A percentile compares a stretch with the other conserved stretches of the same genome.
phyloP scores from a whole-genome alignment of 805 yeast species.

The Wickerhamiella azyma region DNA sequence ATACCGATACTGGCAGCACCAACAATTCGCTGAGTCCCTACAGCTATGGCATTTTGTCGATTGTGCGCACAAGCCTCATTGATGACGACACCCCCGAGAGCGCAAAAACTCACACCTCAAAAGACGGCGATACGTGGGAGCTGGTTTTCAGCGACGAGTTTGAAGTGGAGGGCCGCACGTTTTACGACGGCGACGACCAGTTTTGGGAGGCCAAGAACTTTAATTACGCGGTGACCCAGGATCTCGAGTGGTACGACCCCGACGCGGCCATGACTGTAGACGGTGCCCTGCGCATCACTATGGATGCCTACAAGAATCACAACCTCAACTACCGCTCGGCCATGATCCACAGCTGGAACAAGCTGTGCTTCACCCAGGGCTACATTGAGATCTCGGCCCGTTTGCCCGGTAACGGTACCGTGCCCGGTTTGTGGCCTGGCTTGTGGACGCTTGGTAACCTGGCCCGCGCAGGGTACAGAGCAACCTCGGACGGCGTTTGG shows the following conservation, averaged over 20 bases:
- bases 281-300: conserved; percentile 52
- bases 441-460: conserved; percentile 88
- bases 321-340: conserved; percentile 73
- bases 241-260: conserved; percentile 91
- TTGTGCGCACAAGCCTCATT: conserved; percentile 46
- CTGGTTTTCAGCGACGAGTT: conserved; percentile 87
- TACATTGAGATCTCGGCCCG: conserved; percentile 58
- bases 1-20: not conserved
- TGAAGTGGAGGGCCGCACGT: conserved; percentile 77
- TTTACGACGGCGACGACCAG: conserved; percentile 83
- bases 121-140: conserved; percentile 55
- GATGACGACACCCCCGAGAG: conserved; percentile 59
- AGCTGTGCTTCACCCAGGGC: conserved; percentile 80
- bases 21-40: conserved; percentile 38
- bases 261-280: conserved; percentile 69
- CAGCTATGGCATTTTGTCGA: conserved; percentile 40
- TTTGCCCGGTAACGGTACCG: conserved; percentile 65
- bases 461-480: conserved; percentile 81
- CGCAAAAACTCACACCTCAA: conserved; percentile 38
- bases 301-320: conserved; percentile 79
- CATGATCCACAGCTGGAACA: conserved; percentile 87
- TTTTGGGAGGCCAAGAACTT: conserved; percentile 77
- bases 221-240: conserved; percentile 75
- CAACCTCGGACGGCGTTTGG: conserved; percentile 89
- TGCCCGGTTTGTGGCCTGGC: conserved; percentile 92